A percentile compares a stretch with the other conserved stretches of the same genome.
Evolutionary conservation across 1,139 yeast genomes (phyloP).

Genomic region (Waltiozyma solani): DNA sequence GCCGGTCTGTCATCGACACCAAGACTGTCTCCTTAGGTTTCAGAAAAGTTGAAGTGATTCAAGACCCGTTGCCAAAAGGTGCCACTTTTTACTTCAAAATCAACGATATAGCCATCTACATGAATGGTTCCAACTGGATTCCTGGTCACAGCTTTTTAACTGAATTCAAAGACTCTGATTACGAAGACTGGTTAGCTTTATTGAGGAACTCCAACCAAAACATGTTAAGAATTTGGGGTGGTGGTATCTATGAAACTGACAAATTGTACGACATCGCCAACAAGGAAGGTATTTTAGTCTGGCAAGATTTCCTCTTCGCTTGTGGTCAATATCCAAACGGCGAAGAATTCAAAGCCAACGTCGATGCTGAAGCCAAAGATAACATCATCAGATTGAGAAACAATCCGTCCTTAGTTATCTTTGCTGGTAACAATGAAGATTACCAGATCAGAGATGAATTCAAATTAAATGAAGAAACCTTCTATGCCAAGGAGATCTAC

Average conservation of each 20-base stretch:
- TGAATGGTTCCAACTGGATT: conserved; percentile 14
- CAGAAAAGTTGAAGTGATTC: conserved; percentile 10
- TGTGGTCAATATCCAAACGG: conserved; percentile 15
- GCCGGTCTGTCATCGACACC: conserved; percentile 1
- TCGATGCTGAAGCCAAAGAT: conserved; percentile 8
- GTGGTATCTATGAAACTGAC: conserved; percentile 13
- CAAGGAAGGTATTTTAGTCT: conserved; percentile 21
- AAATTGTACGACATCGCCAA: conserved; percentile 9
- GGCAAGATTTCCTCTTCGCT: conserved; percentile 15
- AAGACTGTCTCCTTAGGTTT: conserved; percentile 7
- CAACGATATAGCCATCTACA: conserved; percentile 9
- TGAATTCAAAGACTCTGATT: conserved; percentile 6
- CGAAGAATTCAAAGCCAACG: conserved; percentile 6
- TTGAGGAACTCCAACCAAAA: conserved; percentile 9
- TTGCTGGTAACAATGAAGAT: conserved; percentile 15
- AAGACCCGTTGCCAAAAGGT: conserved; percentile 7
- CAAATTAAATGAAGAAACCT: conserved; percentile 6
- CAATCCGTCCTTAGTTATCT: conserved; percentile 8
- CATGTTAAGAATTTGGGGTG: conserved; percentile 14
- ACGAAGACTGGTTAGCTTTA: conserved; percentile 6
- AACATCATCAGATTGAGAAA: conserved; percentile 8
- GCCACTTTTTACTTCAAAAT: conserved; percentile 11
- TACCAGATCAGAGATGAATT: conserved; percentile 9
- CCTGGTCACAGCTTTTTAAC: conserved; percentile 10
- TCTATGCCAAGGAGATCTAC: conserved; percentile 11